phyloP scores from a whole-genome alignment of 768 basidiomycete genomes.

The Mycena leptocephala region DNA sequence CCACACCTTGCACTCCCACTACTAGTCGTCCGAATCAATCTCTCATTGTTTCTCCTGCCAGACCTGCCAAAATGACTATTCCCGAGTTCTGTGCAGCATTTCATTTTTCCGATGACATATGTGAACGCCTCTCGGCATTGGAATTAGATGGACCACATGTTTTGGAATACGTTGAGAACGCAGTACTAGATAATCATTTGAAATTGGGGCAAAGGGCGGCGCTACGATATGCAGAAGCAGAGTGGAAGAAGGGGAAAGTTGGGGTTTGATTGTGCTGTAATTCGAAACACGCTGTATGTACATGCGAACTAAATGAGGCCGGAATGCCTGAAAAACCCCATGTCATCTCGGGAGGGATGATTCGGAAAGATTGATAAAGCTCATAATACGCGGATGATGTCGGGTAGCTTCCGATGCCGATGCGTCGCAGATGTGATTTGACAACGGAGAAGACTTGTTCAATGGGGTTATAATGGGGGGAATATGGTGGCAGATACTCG shows the following conservation, averaged over 20 bases:
- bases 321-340: background rate
- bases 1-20: background rate
- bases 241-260: background rate
- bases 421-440: no score
- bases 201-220: background rate
- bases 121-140: background rate
- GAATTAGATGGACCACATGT: background rate
- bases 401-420: background rate
- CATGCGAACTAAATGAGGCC: no score
- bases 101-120: background rate
- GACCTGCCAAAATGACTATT: background rate
- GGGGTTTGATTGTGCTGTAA: no score
- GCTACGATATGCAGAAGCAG: background rate
- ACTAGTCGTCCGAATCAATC: background rate
- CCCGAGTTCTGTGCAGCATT: background rate
- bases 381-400: background rate
- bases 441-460: no score
- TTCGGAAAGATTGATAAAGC: background rate
- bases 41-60: background rate
- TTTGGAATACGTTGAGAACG: background rate
- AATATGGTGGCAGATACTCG: background rate
- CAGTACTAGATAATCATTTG: background rate
- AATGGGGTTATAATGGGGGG: no score
- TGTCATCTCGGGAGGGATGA: background rate
- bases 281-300: no score